Conservation (phyloP, 495 filamentous ascomycete species). For the Podospora sp. region DNA sequence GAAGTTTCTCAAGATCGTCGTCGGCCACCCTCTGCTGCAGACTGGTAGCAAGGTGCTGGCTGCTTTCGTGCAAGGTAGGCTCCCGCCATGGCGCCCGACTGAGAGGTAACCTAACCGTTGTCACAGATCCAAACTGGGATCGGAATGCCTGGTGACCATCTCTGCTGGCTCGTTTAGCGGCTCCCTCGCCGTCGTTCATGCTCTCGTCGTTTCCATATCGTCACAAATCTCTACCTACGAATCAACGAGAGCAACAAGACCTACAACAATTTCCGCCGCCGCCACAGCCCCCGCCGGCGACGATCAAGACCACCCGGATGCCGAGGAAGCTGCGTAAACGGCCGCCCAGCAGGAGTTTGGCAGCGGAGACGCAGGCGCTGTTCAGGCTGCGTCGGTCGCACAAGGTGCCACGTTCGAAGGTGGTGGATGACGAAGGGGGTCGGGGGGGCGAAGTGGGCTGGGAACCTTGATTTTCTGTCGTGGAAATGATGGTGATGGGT, state of each 20-base stretch:
- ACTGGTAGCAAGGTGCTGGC: conserved; percentile 96
- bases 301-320: conserved; percentile 29
- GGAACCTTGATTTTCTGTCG: not conserved
- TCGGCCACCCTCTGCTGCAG: conserved; percentile 93
- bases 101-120: not conserved
- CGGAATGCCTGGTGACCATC: conserved; percentile 70
- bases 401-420: conserved; percentile 13
- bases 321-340: conserved; percentile 54
- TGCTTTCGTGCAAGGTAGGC: conserved; percentile 91
- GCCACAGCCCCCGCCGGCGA: conserved; percentile 15
- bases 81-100: not conserved
- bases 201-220: not conserved
- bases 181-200: conserved; percentile 24
- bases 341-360: conserved; percentile 38
- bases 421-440: conserved; percentile 3
- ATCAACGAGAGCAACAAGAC: conserved; percentile 9
- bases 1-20: conserved; percentile 96
- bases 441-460: conserved; percentile 2
- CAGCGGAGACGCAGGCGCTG: conserved; percentile 33
- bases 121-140: conserved; percentile 74
- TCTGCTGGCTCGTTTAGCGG: conserved; percentile 35
- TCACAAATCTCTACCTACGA: not conserved
- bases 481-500: not conserved
- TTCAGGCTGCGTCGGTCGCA: conserved; percentile 27
- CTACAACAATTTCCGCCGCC: not conserved